Conservation (phyloP, 805 yeast genomes). For the Saccharomycopsis schoenii region DNA sequence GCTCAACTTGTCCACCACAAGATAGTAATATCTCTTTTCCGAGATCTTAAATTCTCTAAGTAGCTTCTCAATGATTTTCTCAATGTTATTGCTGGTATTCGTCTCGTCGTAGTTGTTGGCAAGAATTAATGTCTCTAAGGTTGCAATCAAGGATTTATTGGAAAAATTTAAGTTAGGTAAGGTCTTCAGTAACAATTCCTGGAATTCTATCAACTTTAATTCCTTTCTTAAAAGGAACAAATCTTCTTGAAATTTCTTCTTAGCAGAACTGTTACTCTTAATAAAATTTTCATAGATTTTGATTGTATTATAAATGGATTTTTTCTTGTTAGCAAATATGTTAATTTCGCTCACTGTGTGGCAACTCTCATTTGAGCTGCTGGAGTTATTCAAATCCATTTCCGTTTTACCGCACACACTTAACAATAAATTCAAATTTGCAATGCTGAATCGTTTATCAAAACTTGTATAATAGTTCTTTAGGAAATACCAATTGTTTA, state of each 20-base stretch:
- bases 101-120: conserved; percentile 33
- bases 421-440: conserved; percentile 30
- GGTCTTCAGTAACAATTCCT: conserved; percentile 29
- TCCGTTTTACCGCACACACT: conserved; percentile 26
- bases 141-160: conserved; percentile 37
- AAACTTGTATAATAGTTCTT: conserved; percentile 17
- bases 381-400: conserved; percentile 27
- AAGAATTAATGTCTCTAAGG: conserved; percentile 36
- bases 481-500: conserved; percentile 8
- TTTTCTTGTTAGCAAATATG: conserved; percentile 22
- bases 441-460: conserved; percentile 42
- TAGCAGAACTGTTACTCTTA: conserved; percentile 4
- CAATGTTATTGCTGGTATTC: not conserved
- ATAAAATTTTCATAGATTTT: conserved; percentile 27
- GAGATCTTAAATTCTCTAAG: conserved; percentile 45
- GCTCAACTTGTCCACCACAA: conserved; percentile 40
- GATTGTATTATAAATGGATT: conserved; percentile 24
- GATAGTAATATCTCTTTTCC: conserved; percentile 47
- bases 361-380: conserved; percentile 19
- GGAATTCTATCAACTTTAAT: conserved; percentile 33
- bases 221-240: conserved; percentile 36
- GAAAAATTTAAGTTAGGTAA: conserved; percentile 32
- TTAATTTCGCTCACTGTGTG: conserved; percentile 18
- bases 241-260: conserved; percentile 26
- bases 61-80: conserved; percentile 37